Conservation (phyloP, 2,329 filamentous ascomycete genomes). For the Botrytis porri region DNA sequence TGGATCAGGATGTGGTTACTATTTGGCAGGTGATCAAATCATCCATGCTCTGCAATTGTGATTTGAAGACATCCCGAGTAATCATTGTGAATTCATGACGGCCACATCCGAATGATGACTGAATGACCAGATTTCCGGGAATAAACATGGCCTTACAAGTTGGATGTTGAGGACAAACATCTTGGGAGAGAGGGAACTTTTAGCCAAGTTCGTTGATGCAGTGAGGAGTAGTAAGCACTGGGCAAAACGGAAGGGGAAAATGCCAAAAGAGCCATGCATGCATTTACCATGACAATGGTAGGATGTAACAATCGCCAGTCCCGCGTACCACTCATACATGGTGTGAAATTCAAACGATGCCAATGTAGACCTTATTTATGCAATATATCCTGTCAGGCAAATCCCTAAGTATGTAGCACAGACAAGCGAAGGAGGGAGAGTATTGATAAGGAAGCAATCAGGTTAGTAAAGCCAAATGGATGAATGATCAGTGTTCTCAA, state of each 20-base stretch:
- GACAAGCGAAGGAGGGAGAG: neutral
- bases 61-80: slow-evolving; percentile 12
- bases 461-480: neutral
- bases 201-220: neutral
- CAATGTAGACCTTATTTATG: neutral
- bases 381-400: slow-evolving; percentile 5
- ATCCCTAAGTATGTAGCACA: neutral
- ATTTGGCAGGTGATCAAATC: slow-evolving; percentile 20
- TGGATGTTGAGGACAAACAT: neutral
- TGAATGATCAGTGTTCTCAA: slow-evolving; percentile 7
- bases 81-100: neutral
- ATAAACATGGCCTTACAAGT: neutral
- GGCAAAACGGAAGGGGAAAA: neutral
- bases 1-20: slow-evolving; percentile 9
- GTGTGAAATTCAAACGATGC: slow-evolving; percentile 3
- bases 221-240: neutral
- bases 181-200: neutral
- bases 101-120: slow-evolving; percentile 8
- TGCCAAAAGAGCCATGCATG: slow-evolving; percentile 1
- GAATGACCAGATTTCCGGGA: slow-evolving; percentile 12
- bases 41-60: slow-evolving; percentile 15
- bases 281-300: slow-evolving; percentile 20
- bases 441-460: neutral
- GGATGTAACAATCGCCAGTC: slow-evolving; percentile 8
- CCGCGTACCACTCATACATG: slow-evolving; percentile 7